Evolutionary conservation across 192 early-diverging fungal genomes (phyloP).

Genomic region (Linnemannia exigua): DNA sequence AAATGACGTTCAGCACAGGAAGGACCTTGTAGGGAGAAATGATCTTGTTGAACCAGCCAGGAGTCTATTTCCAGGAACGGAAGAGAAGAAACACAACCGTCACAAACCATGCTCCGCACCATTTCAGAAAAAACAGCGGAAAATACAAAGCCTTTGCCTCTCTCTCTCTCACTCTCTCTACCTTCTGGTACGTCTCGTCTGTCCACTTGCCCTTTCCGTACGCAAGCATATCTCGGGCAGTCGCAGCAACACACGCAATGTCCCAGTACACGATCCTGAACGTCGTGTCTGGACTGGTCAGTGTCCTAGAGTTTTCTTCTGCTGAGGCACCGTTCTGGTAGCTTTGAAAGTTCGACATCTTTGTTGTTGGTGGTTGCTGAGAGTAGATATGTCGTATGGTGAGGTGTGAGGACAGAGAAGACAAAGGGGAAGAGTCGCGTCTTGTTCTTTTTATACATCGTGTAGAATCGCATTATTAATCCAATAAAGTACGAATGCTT

Average conservation of each 20-base stretch:
- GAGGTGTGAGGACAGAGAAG: background rate
- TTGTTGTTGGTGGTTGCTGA: background rate
- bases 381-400: background rate
- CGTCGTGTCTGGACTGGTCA: conserved; percentile 2
- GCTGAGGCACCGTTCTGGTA: conserved; percentile 7
- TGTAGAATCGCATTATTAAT: background rate
- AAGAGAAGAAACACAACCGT: background rate
- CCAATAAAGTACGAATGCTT: background rate
- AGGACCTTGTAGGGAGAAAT: background rate
- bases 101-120: no score
- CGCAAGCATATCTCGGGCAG: conserved; percentile 31
- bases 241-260: conserved; percentile 12
- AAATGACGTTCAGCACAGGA: conserved; percentile 8
- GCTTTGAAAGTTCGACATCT: background rate
- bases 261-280: conserved; percentile 40
- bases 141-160: background rate
- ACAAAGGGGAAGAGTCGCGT: background rate
- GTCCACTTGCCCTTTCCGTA: conserved; percentile 44
- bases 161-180: no score
- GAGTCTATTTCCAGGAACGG: background rate
- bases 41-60: background rate
- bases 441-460: background rate
- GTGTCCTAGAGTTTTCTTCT: conserved; percentile 21
- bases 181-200: background rate
- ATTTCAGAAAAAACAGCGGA: no score